Evolutionary conservation across 1,284 basidiomycete species (phyloP).

Genomic region (Sanghuangporus sanghuang): DNA sequence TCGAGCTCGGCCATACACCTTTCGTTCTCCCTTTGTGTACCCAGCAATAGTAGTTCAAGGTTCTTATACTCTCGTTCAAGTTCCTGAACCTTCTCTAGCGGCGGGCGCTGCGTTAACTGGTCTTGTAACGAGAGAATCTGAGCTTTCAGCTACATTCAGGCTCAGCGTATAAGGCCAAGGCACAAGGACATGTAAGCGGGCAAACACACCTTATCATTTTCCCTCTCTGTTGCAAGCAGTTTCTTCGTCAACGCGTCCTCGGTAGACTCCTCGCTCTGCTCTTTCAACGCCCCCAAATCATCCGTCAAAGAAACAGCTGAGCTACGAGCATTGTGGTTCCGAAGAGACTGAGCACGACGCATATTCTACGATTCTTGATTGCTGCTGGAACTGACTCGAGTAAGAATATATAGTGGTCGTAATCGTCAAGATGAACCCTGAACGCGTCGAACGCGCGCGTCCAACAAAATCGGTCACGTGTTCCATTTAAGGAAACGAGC

Average conservation of each 20-base stretch:
- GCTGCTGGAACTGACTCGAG: not conserved
- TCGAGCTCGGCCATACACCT: constrained; percentile 71
- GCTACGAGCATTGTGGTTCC: constrained; percentile 41
- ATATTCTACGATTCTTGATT: constrained; percentile 24
- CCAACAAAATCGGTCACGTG: not conserved
- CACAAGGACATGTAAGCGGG: not conserved
- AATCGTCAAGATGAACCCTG: not conserved
- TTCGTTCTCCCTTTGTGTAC: constrained; percentile 75
- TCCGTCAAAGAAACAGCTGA: constrained; percentile 43
- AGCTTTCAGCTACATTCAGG: constrained; percentile 42
- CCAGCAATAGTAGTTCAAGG: constrained; percentile 64
- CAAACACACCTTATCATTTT: constrained; percentile 56
- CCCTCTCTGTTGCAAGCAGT: constrained; percentile 63
- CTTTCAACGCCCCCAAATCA: constrained; percentile 56
- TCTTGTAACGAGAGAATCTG: constrained; percentile 57
- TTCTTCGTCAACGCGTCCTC: constrained; percentile 60
- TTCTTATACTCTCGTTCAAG: constrained; percentile 66
- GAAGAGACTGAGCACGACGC: constrained; percentile 52
- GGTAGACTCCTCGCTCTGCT: constrained; percentile 46
- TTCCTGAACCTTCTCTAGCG: constrained; percentile 55
- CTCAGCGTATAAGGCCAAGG: not conserved
- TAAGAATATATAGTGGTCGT: not conserved
- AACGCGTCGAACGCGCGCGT: not conserved
- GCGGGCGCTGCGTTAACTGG: constrained; percentile 58
- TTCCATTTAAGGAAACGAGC: not conserved